Evolutionary conservation across 345 rosid species (phyloP), one percentile per base, ranked within the genome.

Genomic region (Hibiscus trionum): DNA sequence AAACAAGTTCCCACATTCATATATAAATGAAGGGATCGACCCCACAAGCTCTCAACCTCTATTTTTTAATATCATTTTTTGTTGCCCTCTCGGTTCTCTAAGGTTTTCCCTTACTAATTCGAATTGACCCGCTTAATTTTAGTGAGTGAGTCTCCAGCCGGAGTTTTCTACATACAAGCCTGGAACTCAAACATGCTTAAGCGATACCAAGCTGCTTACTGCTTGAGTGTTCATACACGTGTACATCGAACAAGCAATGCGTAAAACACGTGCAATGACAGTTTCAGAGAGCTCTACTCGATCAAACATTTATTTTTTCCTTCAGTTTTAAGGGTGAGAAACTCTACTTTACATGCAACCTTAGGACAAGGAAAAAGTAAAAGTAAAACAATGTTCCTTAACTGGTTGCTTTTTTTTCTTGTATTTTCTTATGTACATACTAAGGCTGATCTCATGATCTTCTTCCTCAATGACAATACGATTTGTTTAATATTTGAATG

Each of bases 201-300:
- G 24, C 24, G 24, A 21, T 21, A 21, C 0, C 24, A 21, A 21
- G 24, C 24, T 21, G 24, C 24, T 21, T 21, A 21, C 24, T 21
- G 24, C 24, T 21, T 33, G 37, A 33, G 37, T 33, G 37, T 33
- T 33, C 37, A 31, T 12, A 66, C 83, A 76, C 79, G 72, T 71
- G 83, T 63, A 19, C 55, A n/a, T n/a, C 53, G 52, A 65, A 1
- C 11, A 71, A 70, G 69, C 65, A 72, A 79, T 72, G 77, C 78
- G 80, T 75, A 71, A 52, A 37, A 39, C 58, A 73, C 69, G 76
- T 76, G 78, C 63, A 53, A 83, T 29, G 77, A 77, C 79, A 29
- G 47, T 37, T 72, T 80, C 74, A 39, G 87, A 84, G 72, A 84
- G 79, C 68, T 75, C 65, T 69, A 68, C 72, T 68, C 69, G 77